Base-by-base conservation (phyloP, 768 basidiomycete species). In the Pleurotus tuoliensis region DNA sequence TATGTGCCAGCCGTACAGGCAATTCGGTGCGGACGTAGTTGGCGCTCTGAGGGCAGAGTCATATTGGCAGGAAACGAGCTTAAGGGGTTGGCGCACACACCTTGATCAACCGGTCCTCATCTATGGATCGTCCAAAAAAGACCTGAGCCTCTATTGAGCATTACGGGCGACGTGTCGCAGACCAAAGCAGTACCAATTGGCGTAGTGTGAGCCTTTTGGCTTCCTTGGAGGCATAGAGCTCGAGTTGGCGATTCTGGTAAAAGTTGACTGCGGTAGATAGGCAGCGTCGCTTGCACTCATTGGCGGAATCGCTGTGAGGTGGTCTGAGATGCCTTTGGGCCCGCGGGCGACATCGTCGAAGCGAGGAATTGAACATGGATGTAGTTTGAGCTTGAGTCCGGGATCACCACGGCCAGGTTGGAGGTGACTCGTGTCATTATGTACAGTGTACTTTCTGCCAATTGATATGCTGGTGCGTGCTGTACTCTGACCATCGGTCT, bases 1-100 rank as follows among this genome's bases (percentile, higher is more conserved):
- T 82, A 68, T 95, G 93, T 3, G 92, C 88, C 64, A 94, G 89
- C 38, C 93, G 84, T 12, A 93, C 84, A 8, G 94, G 93, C 5
- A 96, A 72, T 65, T 96, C 93, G 4, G 89, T 90, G 51, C 92
- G 84, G 43, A 96, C 91, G 70, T 94, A 92, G 67, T 94, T 94
- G 53, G 90, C 92, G 60, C 89, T 92, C 92, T 94, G 50, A 18
- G 48, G 48, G 47, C 38, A n/a, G 11, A 24, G 9, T 44, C 4
- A 25, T 3, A 27, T 20, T 9, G 25, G 4, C 13, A 8, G 8
- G 24, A 20, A 22, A 40, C 11, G 41, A 6, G 52, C 16, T 13
- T 12, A n/a, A 24, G 27, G 56, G 44, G 22, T 41, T 45, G 5
- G 51, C 30, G 51, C 11, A 49, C 74, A 38, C 62, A 82, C 91